Base-by-base conservation (phyloP, 2,329 filamentous ascomycete genomes). In the Trichoderma sp. region DNA sequence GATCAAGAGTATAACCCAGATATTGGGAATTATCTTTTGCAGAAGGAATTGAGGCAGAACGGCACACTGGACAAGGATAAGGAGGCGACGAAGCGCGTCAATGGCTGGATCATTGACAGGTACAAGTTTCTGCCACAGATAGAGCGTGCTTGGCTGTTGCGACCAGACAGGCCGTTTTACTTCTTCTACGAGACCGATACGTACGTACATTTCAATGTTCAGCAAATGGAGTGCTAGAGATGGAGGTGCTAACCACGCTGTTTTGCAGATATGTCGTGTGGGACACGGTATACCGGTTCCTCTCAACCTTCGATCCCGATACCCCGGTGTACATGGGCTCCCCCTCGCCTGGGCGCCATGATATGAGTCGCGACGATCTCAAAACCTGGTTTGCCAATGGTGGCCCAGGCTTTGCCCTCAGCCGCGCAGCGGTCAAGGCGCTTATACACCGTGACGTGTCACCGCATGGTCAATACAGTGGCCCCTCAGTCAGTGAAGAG, bases 101-200 rank as follows among this genome's bases (percentile, higher is more conserved):
- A 78, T 53, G 86, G 86, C 2, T 88, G 87, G 87, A 82, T 79
- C 30, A 81, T 88, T 60, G 87, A 89, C 78, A 86, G 86, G 76
- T 89, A 84, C 82, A 89, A 89, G 77, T 88, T 88, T 73, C 76
- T 89, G 34, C 85, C 87, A 53, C 86, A 87, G 83, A 80, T 89
- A 5, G 84, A 87, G 72, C 79, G 83, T 32, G 84, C 86, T 1
- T 87, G 86, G 79, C 78, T 81, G 32, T 77, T 80, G 69, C 85
- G 84, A 36, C 83, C 83, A 3, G 78, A 82, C n/a, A 83, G 84
- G 60, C 81, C 85, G 43, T 88, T 87, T 83, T 89, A 87, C 74
- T 83, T 89, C 68, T 87, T 88, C 76, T 84, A 87, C 61, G 87
- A 89, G 74, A 85, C 86, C 3, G 87, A 89, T 76, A 89, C 87